Evolutionary conservation across 164 flowering plant species (phyloP).

Genomic region (Stephania cephalantha): DNA sequence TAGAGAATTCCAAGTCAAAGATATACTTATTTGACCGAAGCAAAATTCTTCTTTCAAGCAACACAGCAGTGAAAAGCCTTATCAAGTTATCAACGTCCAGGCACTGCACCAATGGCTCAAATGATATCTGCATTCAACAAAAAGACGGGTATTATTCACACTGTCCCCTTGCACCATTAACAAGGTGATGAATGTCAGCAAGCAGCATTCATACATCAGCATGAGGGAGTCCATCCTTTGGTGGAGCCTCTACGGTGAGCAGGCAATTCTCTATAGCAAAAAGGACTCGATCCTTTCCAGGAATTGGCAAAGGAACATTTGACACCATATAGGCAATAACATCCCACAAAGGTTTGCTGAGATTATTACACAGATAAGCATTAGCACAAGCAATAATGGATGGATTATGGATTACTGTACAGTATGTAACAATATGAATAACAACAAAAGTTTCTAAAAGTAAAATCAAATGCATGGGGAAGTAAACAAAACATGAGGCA

Average conservation of each 20-base stretch:
- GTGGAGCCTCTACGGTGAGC: slow-evolving; percentile 87
- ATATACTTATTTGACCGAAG: slow-evolving; percentile 86
- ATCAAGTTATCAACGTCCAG: slow-evolving; percentile 93
- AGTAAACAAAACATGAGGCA: neutral
- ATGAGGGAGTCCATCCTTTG: slow-evolving; percentile 92
- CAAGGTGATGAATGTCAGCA: neutral
- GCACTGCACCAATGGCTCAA: slow-evolving; percentile 90
- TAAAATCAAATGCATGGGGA: neutral
- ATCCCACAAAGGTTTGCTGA: slow-evolving; percentile 99
- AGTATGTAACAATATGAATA: neutral
- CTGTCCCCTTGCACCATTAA: neutral
- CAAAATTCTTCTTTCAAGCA: slow-evolving; percentile 89
- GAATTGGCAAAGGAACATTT: slow-evolving; percentile 86
- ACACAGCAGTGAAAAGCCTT: slow-evolving; percentile 78
- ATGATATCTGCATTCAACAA: slow-evolving; percentile 65
- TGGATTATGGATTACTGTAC: neutral
- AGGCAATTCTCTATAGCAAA: slow-evolving; percentile 87
- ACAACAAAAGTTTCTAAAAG: neutral
- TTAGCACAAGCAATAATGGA: slow-evolving; percentile 4
- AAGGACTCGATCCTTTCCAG: slow-evolving; percentile 85
- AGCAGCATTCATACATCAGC: slow-evolving; percentile 64
- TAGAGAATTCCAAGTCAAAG: slow-evolving; percentile 10
- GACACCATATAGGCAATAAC: slow-evolving; percentile 74
- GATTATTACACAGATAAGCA: slow-evolving; percentile 19
- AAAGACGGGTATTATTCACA: slow-evolving; percentile 10